These are phyloP conservation scores for Hanseniaspora valbyensis DNA, from an alignment of 805 yeast species.

Conservation along the genomic window DNA sequence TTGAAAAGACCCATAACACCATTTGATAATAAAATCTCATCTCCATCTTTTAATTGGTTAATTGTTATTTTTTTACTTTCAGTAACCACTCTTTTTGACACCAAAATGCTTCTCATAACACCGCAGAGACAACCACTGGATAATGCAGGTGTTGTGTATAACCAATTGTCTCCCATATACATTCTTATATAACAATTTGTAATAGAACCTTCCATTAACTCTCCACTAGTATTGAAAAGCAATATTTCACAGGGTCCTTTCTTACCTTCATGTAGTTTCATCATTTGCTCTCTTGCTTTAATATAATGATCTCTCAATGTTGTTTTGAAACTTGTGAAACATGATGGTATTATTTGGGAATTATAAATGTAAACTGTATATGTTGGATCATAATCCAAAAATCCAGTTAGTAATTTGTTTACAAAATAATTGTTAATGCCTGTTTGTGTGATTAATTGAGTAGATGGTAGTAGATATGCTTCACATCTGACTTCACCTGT, in stretches of 20 bases:
- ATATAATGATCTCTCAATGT: constrained; percentile 57
- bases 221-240: constrained; percentile 47
- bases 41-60: constrained; percentile 49
- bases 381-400: constrained; percentile 22
- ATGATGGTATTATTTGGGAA: constrained; percentile 44
- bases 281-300: constrained; percentile 44
- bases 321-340: constrained; percentile 82
- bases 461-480: constrained; percentile 27
- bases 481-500: constrained; percentile 32
- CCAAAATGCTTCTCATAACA: constrained; percentile 55
- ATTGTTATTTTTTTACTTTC: constrained; percentile 40
- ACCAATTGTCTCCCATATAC: constrained; percentile 38
- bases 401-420: constrained; percentile 24
- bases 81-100: constrained; percentile 40
- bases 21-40: constrained; percentile 61
- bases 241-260: constrained; percentile 53
- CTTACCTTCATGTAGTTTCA: constrained; percentile 27
- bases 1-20: constrained; percentile 71
- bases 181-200: constrained; percentile 35
- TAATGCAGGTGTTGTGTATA: constrained; percentile 75
- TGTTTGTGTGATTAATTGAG: constrained; percentile 7
- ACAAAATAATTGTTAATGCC: constrained; percentile 22
- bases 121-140: constrained; percentile 79
- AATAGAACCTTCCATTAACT: constrained; percentile 71
- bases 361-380: constrained; percentile 60